Evolutionary conservation across 495 filamentous ascomycete species (phyloP).

Genomic region (Darksidea phi): DNA sequence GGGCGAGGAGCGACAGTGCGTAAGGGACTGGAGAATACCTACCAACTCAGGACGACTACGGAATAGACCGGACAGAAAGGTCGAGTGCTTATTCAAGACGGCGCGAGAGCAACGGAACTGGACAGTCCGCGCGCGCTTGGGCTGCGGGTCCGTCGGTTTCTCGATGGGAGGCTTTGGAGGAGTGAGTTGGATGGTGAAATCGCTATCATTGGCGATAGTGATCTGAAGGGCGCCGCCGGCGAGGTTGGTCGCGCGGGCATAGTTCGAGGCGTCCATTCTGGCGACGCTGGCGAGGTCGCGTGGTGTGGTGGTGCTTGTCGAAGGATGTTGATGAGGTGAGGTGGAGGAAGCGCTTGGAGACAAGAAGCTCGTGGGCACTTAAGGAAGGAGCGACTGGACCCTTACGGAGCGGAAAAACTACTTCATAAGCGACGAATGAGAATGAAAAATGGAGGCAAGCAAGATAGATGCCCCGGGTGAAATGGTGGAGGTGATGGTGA

Average conservation of each 20-base stretch:
- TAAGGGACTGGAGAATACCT: not conserved
- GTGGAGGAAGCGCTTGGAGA: not conserved
- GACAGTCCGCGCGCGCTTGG: constrained; percentile 1
- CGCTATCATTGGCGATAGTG: not conserved
- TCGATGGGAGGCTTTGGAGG: constrained; percentile 2
- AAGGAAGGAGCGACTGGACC: not conserved
- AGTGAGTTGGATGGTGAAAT: constrained; percentile 3
- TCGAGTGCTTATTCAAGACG: not conserved
- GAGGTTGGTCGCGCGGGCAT: not conserved
- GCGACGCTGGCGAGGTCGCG: not conserved
- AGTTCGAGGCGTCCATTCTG: not conserved
- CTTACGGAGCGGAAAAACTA: no score
- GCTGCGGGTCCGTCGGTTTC: not conserved
- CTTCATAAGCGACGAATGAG: no score
- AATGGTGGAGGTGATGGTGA: no score
- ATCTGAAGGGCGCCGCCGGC: not conserved
- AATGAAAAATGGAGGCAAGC: no score
- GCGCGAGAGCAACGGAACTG: constrained; percentile 1
- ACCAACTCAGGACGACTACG: not conserved
- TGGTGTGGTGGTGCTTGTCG: not conserved
- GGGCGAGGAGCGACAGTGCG: not conserved
- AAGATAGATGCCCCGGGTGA: no score
- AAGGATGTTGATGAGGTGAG: not conserved
- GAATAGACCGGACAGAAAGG: not conserved
- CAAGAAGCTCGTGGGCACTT: not conserved